These are phyloP conservation scores for Nicotiana sylvestris DNA, from an alignment of 257 asterid species.

Conservation along the genomic window DNA sequence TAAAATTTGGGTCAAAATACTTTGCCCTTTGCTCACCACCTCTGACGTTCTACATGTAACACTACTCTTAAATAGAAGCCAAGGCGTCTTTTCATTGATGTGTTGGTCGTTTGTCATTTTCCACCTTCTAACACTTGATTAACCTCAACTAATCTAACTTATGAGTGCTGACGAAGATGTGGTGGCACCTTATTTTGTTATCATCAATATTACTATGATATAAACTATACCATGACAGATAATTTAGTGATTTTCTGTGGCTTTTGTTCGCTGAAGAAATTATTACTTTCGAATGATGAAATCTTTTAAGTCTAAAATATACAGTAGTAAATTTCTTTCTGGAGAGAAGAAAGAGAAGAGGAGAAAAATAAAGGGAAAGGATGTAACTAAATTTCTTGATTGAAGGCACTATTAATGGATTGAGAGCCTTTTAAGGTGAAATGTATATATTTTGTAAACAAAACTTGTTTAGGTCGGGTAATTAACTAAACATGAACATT, in stretches of 20 bases:
- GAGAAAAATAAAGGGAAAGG: too few species aligned
- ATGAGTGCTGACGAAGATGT: constrained; percentile 7
- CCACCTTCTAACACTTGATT: not conserved
- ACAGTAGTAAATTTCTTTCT: too few species aligned
- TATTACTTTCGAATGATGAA: not conserved
- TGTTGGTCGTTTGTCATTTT: not conserved
- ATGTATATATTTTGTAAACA: too few species aligned
- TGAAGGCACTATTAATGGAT: too few species aligned
- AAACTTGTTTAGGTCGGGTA: too few species aligned
- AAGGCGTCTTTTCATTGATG: not conserved
- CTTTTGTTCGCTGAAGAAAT: not conserved
- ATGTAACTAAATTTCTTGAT: too few species aligned
- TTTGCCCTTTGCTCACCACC: not conserved
- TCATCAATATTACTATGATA: not conserved
- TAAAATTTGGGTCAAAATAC: not conserved
- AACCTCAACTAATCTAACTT: not conserved
- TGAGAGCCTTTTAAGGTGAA: too few species aligned
- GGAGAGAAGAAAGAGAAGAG: too few species aligned
- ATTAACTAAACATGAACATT: too few species aligned
- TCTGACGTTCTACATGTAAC: not conserved
- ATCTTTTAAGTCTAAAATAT: not conserved
- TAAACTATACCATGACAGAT: not conserved
- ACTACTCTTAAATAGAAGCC: not conserved
- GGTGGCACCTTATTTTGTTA: not conserved
- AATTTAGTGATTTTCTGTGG: not conserved